phyloP scores from a whole-genome alignment of 352 stramenopile genomes.

The Phytophthora sojae region DNA sequence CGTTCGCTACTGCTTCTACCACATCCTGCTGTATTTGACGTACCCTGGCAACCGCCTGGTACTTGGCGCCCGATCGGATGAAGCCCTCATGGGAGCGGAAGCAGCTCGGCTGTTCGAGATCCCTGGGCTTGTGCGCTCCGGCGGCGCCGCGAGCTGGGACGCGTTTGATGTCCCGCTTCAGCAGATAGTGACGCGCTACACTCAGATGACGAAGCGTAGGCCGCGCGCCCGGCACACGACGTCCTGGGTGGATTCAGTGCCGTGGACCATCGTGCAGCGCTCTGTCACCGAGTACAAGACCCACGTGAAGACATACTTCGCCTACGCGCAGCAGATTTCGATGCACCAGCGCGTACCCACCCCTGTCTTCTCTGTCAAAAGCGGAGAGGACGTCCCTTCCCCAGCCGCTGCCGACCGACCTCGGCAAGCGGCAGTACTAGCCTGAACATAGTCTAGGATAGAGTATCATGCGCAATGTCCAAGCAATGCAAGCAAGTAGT shows the following conservation, averaged over 20 bases:
- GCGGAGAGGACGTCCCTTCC: slow-evolving; percentile 25
- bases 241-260: slow-evolving; percentile 55
- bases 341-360: slow-evolving; percentile 73
- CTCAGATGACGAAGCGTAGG: slow-evolving; percentile 50
- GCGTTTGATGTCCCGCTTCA: slow-evolving; percentile 69
- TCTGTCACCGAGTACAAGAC: slow-evolving; percentile 73
- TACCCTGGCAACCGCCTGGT: slow-evolving; percentile 82
- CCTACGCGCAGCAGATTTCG: slow-evolving; percentile 59
- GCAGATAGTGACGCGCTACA: slow-evolving; percentile 59
- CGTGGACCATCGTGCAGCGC: slow-evolving; percentile 52
- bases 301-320: slow-evolving; percentile 77
- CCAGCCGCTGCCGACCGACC: slow-evolving; percentile 9
- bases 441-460: slow-evolving; percentile 25
- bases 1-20: slow-evolving; percentile 86
- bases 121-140: slow-evolving; percentile 58
- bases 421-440: slow-evolving; percentile 32
- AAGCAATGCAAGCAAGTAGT: slow-evolving; percentile 16
- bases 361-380: slow-evolving; percentile 63
- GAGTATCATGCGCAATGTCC: slow-evolving; percentile 13
- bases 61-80: slow-evolving; percentile 75
- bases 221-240: slow-evolving; percentile 15
- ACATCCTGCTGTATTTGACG: slow-evolving; percentile 83
- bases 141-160: slow-evolving; percentile 55
- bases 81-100: slow-evolving; percentile 71
- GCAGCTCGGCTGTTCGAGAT: slow-evolving; percentile 77